Conservation (phyloP, 2,329 filamentous ascomycete genomes). For the Aspergillus sojae region DNA sequence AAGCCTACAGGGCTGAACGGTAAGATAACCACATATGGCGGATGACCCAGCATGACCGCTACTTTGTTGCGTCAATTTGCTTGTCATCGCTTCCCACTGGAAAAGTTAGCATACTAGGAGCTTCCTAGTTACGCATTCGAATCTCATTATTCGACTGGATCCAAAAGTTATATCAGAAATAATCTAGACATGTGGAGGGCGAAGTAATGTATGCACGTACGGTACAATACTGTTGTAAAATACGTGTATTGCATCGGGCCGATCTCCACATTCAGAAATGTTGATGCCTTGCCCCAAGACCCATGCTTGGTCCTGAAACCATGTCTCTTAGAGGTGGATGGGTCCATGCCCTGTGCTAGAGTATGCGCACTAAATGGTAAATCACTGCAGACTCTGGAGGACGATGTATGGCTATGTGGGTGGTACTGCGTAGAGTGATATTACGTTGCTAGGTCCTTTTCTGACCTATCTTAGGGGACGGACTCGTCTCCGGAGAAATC, state of each 20-base stretch:
- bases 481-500: not conserved
- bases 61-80: not conserved
- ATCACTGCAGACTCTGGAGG: not conserved
- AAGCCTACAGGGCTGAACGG: constrained; percentile 26
- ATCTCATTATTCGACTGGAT: not conserved
- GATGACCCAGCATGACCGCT: constrained; percentile 3
- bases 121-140: not conserved
- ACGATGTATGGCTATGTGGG: not conserved
- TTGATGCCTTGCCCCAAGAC: constrained; percentile 17
- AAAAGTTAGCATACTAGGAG: not conserved
- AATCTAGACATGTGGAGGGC: not conserved
- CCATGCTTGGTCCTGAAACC: constrained; percentile 1
- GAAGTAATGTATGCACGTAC: not conserved
- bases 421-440: not conserved
- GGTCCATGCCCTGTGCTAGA: not conserved
- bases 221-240: not conserved
- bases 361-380: not conserved
- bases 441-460: not conserved
- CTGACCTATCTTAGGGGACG: not conserved
- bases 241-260: not conserved
- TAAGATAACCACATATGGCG: constrained; percentile 12
- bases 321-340: not conserved
- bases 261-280: constrained; percentile 13
- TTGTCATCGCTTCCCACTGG: not conserved
- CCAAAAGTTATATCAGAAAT: not conserved